Conservation (phyloP, 257 asterid species). For the Thymus mandschuricus region DNA sequence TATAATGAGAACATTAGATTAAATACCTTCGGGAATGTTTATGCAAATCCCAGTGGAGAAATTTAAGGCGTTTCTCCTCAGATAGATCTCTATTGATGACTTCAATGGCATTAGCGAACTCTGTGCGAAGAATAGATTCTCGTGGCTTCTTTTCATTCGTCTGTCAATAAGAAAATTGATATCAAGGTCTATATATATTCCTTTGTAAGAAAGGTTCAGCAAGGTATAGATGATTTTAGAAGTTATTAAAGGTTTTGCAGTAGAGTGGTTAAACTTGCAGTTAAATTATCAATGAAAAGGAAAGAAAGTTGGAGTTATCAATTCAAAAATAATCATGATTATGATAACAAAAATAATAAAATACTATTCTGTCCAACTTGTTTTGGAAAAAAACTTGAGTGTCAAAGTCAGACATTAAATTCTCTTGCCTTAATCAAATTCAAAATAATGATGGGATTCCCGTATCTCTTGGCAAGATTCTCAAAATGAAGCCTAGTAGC, state of each 20-base stretch:
- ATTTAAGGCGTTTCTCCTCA: slow-evolving; percentile 85
- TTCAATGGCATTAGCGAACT: slow-evolving; percentile 91
- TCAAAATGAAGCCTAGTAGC: slow-evolving; percentile 95
- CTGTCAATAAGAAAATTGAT: slow-evolving; percentile 49
- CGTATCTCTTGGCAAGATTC: slow-evolving; percentile 87
- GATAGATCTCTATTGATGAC: slow-evolving; percentile 73
- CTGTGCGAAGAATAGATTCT: slow-evolving; percentile 90
- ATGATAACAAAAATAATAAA: background rate
- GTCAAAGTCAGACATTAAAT: slow-evolving; percentile 19
- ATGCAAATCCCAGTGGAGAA: slow-evolving; percentile 96
- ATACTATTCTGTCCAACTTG: background rate
- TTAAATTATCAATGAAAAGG: too few relatives aligned
- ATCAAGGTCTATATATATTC: background rate
- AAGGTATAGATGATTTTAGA: slow-evolving; percentile 17
- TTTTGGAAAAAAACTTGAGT: slow-evolving; percentile 21
- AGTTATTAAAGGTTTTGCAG: background rate
- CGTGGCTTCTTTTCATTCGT: slow-evolving; percentile 93
- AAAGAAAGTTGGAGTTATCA: background rate
- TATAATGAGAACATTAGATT: slow-evolving; percentile 27
- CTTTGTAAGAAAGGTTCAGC: background rate
- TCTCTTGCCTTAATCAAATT: slow-evolving; percentile 87
- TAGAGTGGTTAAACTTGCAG: too few relatives aligned
- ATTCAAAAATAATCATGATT: background rate
- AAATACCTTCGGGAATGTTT: slow-evolving; percentile 91
- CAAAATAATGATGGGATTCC: slow-evolving; percentile 89